Evolutionary conservation across 2,329 filamentous ascomycete genomes (phyloP).

Genomic region (Samsoniella hepiali): DNA sequence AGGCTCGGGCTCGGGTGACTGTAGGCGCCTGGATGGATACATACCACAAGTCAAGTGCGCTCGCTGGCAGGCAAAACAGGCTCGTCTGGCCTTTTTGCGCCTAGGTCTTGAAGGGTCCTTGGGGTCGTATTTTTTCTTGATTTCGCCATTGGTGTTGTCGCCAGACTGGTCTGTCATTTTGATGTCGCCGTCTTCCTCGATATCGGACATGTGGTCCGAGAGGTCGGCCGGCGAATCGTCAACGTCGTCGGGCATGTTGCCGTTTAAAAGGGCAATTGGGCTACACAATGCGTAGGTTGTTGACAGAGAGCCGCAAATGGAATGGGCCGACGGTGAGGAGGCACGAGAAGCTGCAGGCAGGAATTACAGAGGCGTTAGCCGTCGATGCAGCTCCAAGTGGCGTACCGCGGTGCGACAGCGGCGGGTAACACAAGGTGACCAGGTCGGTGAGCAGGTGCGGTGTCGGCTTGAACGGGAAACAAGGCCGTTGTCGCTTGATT

Average conservation of each 20-base stretch:
- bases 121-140: conserved; percentile 69
- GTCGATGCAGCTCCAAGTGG: not conserved
- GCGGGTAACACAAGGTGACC: not conserved
- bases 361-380: not conserved
- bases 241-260: conserved; percentile 55
- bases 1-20: not conserved
- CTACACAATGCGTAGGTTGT: not conserved
- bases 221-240: conserved; percentile 52
- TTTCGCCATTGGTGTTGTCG: conserved; percentile 50
- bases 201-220: conserved; percentile 58
- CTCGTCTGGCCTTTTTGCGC: conserved; percentile 92
- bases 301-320: not conserved
- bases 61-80: conserved; percentile 94
- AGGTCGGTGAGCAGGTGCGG: conserved; percentile 2
- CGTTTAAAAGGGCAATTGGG: conserved; percentile 21
- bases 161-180: conserved; percentile 42
- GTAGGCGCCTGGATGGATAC: conserved; percentile 37
- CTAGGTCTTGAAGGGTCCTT: conserved; percentile 89
- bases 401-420: not conserved
- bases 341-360: not conserved
- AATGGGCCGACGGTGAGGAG: not conserved
- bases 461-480: not conserved
- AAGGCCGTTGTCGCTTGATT: not conserved
- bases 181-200: conserved; percentile 54
- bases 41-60: conserved; percentile 98